These are phyloP conservation scores for Fragosphaeria purpurea DNA, from an alignment of 2,329 filamentous ascomycete genomes.

Conservation along the genomic window DNA sequence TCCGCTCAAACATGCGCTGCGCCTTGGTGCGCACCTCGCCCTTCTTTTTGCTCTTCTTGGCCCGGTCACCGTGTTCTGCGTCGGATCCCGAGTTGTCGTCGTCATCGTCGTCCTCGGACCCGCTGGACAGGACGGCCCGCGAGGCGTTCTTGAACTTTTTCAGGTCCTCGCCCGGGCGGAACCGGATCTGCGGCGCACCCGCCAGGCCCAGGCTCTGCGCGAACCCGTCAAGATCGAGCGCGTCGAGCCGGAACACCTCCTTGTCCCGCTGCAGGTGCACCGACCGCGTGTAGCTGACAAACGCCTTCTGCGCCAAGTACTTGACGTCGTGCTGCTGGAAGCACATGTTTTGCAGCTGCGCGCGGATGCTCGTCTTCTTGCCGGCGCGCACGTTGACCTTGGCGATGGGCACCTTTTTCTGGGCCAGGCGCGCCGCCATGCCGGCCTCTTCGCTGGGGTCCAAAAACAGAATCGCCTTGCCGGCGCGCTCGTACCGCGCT, in stretches of 20 bases:
- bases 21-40: conserved; percentile 81
- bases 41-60: conserved; percentile 50
- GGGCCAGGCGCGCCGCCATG: conserved; percentile 77
- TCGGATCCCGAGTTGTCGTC: conserved; percentile 17
- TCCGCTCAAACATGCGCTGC: conserved; percentile 94
- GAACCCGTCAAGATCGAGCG: conserved; percentile 76
- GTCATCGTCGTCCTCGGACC: conserved; percentile 44
- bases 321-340: conserved; percentile 92
- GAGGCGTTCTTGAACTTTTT: conserved; percentile 83
- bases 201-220: conserved; percentile 79
- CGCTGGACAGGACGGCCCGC: conserved; percentile 54
- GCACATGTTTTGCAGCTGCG: conserved; percentile 85
- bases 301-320: conserved; percentile 92
- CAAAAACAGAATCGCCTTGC: conserved; percentile 80
- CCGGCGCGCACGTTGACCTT: conserved; percentile 78
- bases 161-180: conserved; percentile 78
- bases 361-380: conserved; percentile 78
- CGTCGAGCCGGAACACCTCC: conserved; percentile 75
- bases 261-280: conserved; percentile 86
- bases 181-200: conserved; percentile 86
- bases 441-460: conserved; percentile 86
- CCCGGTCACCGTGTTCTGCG: conserved; percentile 19
- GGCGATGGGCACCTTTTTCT: conserved; percentile 83
- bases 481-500: conserved; percentile 82
- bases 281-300: conserved; percentile 79